A percentile compares a stretch with the other conserved stretches of the same genome.
These are phyloP conservation scores for Monosporascus sp. DNA, from an alignment of 2,329 filamentous ascomycete species.

Conservation along the genomic window DNA sequence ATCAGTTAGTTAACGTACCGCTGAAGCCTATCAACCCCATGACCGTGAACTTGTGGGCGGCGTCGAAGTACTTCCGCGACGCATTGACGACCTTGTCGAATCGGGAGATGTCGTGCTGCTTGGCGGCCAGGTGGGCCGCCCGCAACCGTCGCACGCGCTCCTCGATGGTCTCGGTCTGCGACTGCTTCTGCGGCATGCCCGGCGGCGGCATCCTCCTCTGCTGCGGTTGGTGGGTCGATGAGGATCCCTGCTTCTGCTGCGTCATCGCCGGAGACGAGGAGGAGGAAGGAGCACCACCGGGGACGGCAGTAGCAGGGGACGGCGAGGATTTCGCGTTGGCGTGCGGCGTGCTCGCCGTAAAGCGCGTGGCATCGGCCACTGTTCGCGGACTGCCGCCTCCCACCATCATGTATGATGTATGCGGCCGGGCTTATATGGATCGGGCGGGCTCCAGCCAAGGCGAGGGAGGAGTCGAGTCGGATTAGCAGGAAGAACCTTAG, in stretches of 20 bases:
- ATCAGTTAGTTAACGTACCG: conserved; percentile 34
- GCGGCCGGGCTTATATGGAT: no score
- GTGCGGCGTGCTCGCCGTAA: conserved; percentile 66
- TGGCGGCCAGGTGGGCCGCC: conserved; percentile 63
- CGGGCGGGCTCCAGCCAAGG: no score
- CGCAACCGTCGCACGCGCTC: conserved; percentile 66
- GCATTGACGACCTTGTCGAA: conserved; percentile 46
- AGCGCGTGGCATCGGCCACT: conserved; percentile 76
- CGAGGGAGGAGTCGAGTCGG: no score
- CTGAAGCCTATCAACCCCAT: conserved; percentile 52
- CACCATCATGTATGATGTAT: not conserved
- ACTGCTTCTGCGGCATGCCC: conserved; percentile 22
- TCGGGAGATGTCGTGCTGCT: conserved; percentile 50
- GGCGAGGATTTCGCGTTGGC: conserved; percentile 56
- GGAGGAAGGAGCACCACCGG: conserved; percentile 9
- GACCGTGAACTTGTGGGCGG: conserved; percentile 52
- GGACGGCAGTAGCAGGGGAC: conserved; percentile 27
- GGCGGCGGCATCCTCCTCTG: conserved; percentile 15
- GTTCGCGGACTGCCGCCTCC: conserved; percentile 50
- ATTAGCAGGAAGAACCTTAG: no score
- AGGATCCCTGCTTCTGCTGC: not conserved
- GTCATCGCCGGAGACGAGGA: conserved; percentile 2
- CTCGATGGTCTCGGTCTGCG: conserved; percentile 56
- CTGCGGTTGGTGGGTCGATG: not conserved
- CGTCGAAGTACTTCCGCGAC: conserved; percentile 48